Evolutionary conservation across 768 basidiomycete species (phyloP).

Genomic region (Suillus americanus): DNA sequence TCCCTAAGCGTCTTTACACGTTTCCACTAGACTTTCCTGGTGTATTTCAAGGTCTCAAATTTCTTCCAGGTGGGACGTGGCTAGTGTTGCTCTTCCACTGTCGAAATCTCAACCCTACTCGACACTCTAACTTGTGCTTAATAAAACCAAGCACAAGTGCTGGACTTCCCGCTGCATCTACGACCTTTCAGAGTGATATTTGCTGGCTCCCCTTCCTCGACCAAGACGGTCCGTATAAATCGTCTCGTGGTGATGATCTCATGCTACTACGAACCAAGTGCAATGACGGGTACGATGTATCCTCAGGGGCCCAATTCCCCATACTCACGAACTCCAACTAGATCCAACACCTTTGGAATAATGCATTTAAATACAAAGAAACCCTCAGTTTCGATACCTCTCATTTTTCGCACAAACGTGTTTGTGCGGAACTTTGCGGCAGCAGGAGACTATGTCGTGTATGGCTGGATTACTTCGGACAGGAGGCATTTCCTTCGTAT

Average conservation of each 20-base stretch:
- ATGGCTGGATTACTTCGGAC: constrained; percentile 27
- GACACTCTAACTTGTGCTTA: constrained; percentile 30
- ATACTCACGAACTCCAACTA: background rate
- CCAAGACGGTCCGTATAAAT: constrained; percentile 29
- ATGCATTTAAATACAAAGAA: constrained; percentile 25
- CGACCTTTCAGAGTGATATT: constrained; percentile 26
- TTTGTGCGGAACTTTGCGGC: constrained; percentile 26
- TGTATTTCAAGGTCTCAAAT: constrained; percentile 30
- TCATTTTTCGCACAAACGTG: constrained; percentile 22
- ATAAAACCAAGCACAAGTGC: constrained; percentile 20
- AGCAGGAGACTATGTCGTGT: constrained; percentile 15
- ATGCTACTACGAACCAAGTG: constrained; percentile 26
- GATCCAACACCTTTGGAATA: constrained; percentile 22
- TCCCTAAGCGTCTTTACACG: constrained; percentile 13
- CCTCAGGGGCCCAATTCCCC: background rate
- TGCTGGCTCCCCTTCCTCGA: constrained; percentile 23
- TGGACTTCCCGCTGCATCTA: constrained; percentile 16
- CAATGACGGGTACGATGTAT: constrained; percentile 24
- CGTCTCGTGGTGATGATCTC: constrained; percentile 29
- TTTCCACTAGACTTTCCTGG: constrained; percentile 31
- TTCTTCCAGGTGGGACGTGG: constrained; percentile 30
- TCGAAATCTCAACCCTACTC: constrained; percentile 26
- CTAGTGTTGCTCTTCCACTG: constrained; percentile 32
- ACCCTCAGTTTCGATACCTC: constrained; percentile 25
- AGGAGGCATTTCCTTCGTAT: constrained; percentile 29